Evolutionary conservation across 2,329 filamentous ascomycete genomes (phyloP).

Genomic region (Massarina eburnea): DNA sequence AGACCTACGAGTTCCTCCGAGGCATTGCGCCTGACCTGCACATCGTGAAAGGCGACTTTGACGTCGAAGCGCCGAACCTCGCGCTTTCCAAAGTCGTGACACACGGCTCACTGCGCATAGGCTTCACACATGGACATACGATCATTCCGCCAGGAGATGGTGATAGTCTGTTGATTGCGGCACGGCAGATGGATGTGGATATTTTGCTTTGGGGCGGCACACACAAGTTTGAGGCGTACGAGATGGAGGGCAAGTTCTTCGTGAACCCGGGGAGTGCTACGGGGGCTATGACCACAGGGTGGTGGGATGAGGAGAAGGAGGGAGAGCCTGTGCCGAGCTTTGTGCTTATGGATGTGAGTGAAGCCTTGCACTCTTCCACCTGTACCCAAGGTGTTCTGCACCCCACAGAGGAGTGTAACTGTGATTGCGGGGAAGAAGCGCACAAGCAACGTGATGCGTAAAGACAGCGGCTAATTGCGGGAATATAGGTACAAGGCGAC

Average conservation of each 20-base stretch:
- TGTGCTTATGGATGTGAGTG: constrained; percentile 93
- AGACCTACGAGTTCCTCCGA: constrained; percentile 60
- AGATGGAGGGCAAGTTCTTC: constrained; percentile 72
- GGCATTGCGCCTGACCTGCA: constrained; percentile 63
- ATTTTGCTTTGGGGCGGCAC: constrained; percentile 70
- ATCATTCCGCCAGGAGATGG: constrained; percentile 69
- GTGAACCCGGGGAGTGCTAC: constrained; percentile 70
- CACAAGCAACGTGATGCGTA: no score
- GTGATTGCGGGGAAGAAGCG: not conserved
- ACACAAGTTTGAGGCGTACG: constrained; percentile 70
- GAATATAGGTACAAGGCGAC: constrained; percentile 81
- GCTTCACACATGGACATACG: constrained; percentile 72
- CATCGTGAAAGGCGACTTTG: constrained; percentile 70
- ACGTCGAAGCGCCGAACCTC: constrained; percentile 66
- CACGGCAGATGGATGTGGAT: constrained; percentile 71
- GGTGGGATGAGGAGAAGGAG: constrained; percentile 56
- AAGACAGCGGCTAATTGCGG: constrained; percentile 19
- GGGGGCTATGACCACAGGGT: constrained; percentile 63
- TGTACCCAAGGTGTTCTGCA: not conserved
- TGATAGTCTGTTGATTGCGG: constrained; percentile 67
- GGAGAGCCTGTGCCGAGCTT: constrained; percentile 89
- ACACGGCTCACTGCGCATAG: constrained; percentile 68
- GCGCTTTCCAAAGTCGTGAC: constrained; percentile 69
- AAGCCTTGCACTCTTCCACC: not conserved
- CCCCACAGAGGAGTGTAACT: constrained; percentile 1